Conservation (phyloP, 2,329 filamentous ascomycete genomes). For the Colletotrichum higginsianum region DNA sequence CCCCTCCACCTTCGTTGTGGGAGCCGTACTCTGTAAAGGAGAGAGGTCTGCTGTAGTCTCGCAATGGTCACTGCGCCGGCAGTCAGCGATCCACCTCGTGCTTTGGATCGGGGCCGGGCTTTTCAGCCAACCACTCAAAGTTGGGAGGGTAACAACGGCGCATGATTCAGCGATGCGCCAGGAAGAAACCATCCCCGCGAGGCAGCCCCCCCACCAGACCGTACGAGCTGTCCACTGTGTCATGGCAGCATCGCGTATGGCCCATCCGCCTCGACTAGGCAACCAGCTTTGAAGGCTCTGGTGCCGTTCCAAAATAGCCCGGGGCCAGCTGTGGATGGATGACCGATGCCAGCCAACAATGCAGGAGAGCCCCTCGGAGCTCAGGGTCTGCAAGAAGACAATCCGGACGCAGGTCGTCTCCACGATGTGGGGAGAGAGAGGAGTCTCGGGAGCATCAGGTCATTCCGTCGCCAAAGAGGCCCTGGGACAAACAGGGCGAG, state of each 20-base stretch:
- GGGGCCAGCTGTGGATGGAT: conserved; percentile 17
- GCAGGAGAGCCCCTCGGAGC: conserved; percentile 26
- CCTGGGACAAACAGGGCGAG: conserved; percentile 4
- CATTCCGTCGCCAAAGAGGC: conserved; percentile 9
- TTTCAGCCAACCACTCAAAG: conserved; percentile 33
- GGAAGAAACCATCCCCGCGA: conserved; percentile 35
- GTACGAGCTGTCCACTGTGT: conserved; percentile 20
- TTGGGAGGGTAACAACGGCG: conserved; percentile 20
- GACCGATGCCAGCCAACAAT: conserved; percentile 23
- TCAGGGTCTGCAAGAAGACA: conserved; percentile 40
- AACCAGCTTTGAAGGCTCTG: conserved; percentile 17
- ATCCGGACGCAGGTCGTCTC: conserved; percentile 40
- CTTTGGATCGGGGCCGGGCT: conserved; percentile 12
- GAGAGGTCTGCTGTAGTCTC: conserved; percentile 39
- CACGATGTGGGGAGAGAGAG: conserved; percentile 38
- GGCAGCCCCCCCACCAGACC: conserved; percentile 16
- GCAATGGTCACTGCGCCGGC: conserved; percentile 29
- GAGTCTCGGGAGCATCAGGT: conserved; percentile 33
- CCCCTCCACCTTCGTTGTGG: conserved; percentile 23
- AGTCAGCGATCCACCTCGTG: conserved; percentile 33
- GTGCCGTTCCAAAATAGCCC: conserved; percentile 16
- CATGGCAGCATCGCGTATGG: conserved; percentile 19
- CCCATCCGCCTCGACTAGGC: conserved; percentile 14
- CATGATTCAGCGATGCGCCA: conserved; percentile 38
- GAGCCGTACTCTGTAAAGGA: conserved; percentile 17